phyloP scores from a whole-genome alignment of 2,329 filamentous ascomycete genomes.

The Epichloe amarillans region DNA sequence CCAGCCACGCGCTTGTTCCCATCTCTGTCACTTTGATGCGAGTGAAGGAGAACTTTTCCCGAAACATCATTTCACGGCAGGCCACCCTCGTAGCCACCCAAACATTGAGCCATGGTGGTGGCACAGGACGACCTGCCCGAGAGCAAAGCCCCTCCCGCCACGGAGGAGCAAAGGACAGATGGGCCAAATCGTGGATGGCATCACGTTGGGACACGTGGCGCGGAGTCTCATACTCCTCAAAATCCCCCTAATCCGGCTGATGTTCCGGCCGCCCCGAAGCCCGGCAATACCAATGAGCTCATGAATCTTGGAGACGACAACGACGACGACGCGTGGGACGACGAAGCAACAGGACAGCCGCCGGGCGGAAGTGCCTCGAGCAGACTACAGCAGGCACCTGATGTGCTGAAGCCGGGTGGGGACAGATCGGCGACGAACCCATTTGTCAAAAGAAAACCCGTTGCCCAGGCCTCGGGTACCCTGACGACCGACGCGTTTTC shows the following conservation, averaged over 20 bases:
- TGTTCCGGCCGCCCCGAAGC: constrained; percentile 4
- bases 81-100: neutral
- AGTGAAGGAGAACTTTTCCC: neutral
- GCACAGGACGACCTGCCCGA: constrained; percentile 2
- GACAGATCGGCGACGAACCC: constrained; percentile 35
- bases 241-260: constrained; percentile 6
- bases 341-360: constrained; percentile 13
- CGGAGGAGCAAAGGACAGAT: constrained; percentile 7
- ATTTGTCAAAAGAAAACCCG: constrained; percentile 34
- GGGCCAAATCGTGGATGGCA: constrained; percentile 13
- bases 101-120: constrained; percentile 4
- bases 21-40: neutral
- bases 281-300: constrained; percentile 11
- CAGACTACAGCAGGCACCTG: constrained; percentile 15
- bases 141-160: neutral
- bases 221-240: neutral
- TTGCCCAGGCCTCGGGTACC: constrained; percentile 7
- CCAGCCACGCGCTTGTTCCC: too few species aligned
- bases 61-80: neutral
- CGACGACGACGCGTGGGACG: constrained; percentile 17
- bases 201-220: constrained; percentile 4
- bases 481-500: constrained; percentile 25
- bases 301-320: constrained; percentile 12
- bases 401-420: constrained; percentile 20
- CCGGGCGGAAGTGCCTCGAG: neutral